phyloP scores from a whole-genome alignment of 2,329 filamentous ascomycete species.

The Exutisphaerella laricina region DNA sequence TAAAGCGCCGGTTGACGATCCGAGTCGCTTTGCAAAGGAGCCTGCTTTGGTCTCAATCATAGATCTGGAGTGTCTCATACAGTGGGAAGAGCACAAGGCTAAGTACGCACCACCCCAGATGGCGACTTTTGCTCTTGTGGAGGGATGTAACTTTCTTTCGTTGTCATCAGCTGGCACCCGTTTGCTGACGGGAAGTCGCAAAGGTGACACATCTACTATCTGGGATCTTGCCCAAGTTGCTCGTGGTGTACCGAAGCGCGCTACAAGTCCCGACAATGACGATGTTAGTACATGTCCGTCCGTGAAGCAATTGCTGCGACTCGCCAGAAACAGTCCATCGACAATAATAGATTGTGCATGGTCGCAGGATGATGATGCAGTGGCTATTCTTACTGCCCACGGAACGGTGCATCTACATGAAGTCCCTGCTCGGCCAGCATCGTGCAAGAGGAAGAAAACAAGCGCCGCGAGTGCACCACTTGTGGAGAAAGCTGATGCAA shows the following conservation, averaged over 20 bases:
- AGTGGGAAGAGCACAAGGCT: slow-evolving; percentile 44
- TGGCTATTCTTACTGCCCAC: slow-evolving; percentile 86
- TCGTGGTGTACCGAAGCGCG: slow-evolving; percentile 35
- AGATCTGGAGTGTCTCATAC: slow-evolving; percentile 58
- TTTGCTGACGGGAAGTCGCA: slow-evolving; percentile 72
- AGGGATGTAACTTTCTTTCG: slow-evolving; percentile 75
- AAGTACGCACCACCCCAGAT: slow-evolving; percentile 54
- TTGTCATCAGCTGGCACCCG: slow-evolving; percentile 69
- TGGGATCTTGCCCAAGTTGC: slow-evolving; percentile 67
- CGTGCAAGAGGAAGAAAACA: slow-evolving; percentile 25
- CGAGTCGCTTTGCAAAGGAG: slow-evolving; percentile 52
- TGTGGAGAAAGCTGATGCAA: slow-evolving; percentile 31
- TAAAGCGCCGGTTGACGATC: slow-evolving; percentile 58
- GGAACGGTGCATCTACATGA: slow-evolving; percentile 94
- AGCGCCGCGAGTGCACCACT: slow-evolving; percentile 15
- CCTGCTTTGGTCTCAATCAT: slow-evolving; percentile 69
- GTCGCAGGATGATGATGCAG: slow-evolving; percentile 74
- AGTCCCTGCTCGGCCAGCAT: slow-evolving; percentile 53
- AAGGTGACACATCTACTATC: slow-evolving; percentile 75
- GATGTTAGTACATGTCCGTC: slow-evolving; percentile 36
- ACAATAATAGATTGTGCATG: slow-evolving; percentile 87
- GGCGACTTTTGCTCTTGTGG: slow-evolving; percentile 63
- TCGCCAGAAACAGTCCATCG: slow-evolving; percentile 85
- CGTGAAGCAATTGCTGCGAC: slow-evolving; percentile 80
- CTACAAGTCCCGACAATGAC: slow-evolving; percentile 13